phyloP scores from a whole-genome alignment of 345 rosid genomes.

The Leavenworthia alabamica region DNA sequence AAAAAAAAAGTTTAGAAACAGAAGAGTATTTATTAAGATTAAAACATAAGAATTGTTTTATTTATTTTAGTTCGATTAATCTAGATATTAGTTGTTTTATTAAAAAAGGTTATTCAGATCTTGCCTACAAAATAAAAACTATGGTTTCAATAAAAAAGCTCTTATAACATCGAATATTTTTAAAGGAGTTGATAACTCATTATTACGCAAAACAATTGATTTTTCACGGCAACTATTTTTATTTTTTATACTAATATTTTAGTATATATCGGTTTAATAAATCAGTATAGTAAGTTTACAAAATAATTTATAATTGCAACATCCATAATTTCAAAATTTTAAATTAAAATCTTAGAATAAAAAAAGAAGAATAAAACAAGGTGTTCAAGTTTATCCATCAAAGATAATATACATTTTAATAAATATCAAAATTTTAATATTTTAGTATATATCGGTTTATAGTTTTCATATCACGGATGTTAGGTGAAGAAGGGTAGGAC shows the following conservation, averaged over 20 bases:
- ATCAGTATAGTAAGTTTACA: background rate
- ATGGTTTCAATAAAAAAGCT: too few species aligned
- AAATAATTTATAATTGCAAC: background rate
- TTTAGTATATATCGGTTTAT: too few species aligned
- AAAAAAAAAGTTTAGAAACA: too few species aligned
- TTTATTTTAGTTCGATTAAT: too few species aligned
- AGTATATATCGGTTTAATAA: too few species aligned
- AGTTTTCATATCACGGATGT: too few species aligned
- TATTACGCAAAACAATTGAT: background rate
- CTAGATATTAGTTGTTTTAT: background rate
- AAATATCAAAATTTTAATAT: too few species aligned
- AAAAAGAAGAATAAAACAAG: background rate
- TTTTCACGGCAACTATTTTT: background rate
- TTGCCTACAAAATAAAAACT: background rate
- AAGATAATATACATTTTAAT: too few species aligned
- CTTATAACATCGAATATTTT: too few species aligned
- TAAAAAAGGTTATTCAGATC: background rate
- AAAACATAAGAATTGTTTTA: too few species aligned
- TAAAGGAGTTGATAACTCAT: background rate
- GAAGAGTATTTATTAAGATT: too few species aligned
- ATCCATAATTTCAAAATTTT: background rate
- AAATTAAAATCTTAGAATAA: background rate
- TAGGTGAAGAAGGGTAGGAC: conserved; percentile 12
- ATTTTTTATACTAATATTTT: background rate
- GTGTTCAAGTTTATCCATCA: too few species aligned